Conservation (phyloP, 805 yeast genomes). For the Yarrowia divulgata region DNA sequence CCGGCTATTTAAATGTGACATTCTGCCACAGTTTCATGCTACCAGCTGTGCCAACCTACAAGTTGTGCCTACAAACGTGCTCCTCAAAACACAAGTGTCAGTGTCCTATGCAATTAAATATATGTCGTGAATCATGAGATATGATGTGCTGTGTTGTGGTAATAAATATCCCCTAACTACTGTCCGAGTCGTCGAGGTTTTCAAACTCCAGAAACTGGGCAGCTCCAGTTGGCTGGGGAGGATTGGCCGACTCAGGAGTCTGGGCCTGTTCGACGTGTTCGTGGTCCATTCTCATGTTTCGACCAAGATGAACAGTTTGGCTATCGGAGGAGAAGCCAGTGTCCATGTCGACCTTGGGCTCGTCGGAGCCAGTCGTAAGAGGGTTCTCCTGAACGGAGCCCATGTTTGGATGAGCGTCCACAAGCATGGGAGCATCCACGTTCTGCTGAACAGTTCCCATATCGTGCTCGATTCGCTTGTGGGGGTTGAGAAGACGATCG, state of each 20-base stretch:
- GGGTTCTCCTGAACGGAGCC: conserved; percentile 22
- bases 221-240: conserved; percentile 17
- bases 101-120: conserved; percentile 9
- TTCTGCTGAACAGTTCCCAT: conserved; percentile 31
- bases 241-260: neutral
- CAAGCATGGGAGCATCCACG: conserved; percentile 12
- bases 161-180: conserved; percentile 17
- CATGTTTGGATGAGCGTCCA: conserved; percentile 27
- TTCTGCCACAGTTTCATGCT: too few species aligned
- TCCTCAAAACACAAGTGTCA: too few species aligned
- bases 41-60: too few species aligned
- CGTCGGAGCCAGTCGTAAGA: neutral
- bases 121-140: neutral
- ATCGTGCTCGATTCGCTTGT: conserved; percentile 31
- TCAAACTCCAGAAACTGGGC: conserved; percentile 32
- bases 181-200: conserved; percentile 27
- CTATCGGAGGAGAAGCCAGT: conserved; percentile 11
- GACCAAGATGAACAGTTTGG: conserved; percentile 4
- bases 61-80: too few species aligned
- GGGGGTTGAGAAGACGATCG: conserved; percentile 17
- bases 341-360: conserved; percentile 18
- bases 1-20: too few species aligned
- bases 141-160: neutral
- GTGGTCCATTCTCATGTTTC: neutral
- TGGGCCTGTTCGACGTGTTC: conserved; percentile 20